Evolutionary conservation across 441 rosid genomes (phyloP), one percentile per base, ranked within the genome.

Genomic region (Omphalea diandra): DNA sequence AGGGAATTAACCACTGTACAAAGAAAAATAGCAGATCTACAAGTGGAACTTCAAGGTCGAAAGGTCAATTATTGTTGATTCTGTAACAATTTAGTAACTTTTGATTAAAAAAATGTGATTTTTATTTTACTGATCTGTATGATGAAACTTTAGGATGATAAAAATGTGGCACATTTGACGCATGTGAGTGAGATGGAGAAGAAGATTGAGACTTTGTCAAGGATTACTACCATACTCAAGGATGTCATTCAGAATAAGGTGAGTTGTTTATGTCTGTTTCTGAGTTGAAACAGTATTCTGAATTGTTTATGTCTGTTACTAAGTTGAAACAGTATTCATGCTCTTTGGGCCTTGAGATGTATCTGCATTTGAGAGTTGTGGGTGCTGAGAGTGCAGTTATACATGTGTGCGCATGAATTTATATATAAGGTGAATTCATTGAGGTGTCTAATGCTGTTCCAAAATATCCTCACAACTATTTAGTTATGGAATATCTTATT

Each of bases 191-290:
- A 93, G 82, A 95, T 93, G 99, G 90, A 88, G 74, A 90, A 85
- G 84, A 95, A 95, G 88, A 86, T 87, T 33, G 97, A 90, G 65
- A 95, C 93, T 66, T 72, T 95, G 63, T 78, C 90, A 22, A 95
- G 96, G 84, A 95, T 95, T 71, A 93, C 97, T 38, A 83, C 93
- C 12, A 87, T 93, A 63, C 58, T 95, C 82, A 95, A 93, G 80
- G 99, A 90, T 76, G 95, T 95, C 60, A 93, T 95, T 65, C 98
- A 92, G 80, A 95, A 95, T 82, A 95, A 95, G 97, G 98, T 95
- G 79, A 74, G 62, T 6, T 35, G 2, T 64, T 50, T 73, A 20
- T 56, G 61, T 29, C 31, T 2, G 6, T 56, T 7, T 29, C 18
- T 17, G 8, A 17, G 58, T 54, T 11, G 56, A 52, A 46, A 24